Base-by-base conservation (phyloP, 2,329 filamentous ascomycete genomes). In the Claviceps citrina region DNA sequence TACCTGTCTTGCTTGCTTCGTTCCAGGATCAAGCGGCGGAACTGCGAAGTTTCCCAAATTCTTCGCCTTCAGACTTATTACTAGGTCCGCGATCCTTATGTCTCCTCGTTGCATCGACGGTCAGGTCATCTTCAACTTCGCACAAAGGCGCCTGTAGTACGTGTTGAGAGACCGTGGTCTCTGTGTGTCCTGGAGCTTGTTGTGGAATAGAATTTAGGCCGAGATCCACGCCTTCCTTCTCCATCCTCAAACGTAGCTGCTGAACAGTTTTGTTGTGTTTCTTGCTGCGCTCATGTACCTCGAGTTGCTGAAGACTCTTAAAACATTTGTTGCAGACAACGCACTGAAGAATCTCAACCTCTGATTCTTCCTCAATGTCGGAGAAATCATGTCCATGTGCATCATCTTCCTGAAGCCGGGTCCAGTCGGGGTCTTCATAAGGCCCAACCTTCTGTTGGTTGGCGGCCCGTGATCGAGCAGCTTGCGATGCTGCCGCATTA, bases 251-350 rank as follows among this genome's bases (percentile, higher is more conserved):
- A 51, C 76, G 77, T 30, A 98, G 61, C 44, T 86, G 74, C 48
- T 87, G 79, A 6, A 95, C 71, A 2, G 85, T 81, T 56, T 94
- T 96, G 45, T 79, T 61, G 53, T 98, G 91, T 61, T 96, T 98
- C 59, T 94, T 98, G 67, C 89, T 96, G 63, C 81, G 85, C 62
- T 95, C 87, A 52, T 98, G 91, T 3, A 82, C 80, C 52, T 93
- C 78, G 44, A 82, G 86, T 54, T 96, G 89, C 48, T 85, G 86
- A 55, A 93, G 83, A 52, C 87, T 96, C 61, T 95, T 75, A 62
- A 96, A 98, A 0, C 63, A 70, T 48, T 82, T 84, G 48, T 76
- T 72, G 59, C 91, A 96, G 4, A 77, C 73, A 3, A 81, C 72
- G 54, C 91, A 96, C 50, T 78, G 78, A 39, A 84, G 72, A 24